phyloP scores from a whole-genome alignment of 2,329 filamentous ascomycete genomes.

The Colletotrichum aenigma region DNA sequence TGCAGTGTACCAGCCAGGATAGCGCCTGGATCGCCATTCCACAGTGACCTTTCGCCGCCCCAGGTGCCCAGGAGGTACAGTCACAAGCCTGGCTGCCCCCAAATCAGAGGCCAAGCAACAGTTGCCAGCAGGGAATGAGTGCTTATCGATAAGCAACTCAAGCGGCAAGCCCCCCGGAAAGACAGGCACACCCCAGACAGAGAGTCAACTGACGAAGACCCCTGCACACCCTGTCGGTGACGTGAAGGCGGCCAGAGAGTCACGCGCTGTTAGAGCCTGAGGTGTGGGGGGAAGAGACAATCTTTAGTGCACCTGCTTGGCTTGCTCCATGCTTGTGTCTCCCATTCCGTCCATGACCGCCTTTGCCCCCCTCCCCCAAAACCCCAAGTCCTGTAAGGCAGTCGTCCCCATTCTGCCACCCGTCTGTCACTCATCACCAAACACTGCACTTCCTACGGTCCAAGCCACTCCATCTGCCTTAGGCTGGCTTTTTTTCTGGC shows the following conservation, averaged over 20 bases:
- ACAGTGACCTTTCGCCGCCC: neutral
- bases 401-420: neutral
- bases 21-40: neutral
- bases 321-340: neutral
- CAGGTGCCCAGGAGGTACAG: neutral
- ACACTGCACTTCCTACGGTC: neutral
- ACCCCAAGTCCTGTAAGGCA: neutral
- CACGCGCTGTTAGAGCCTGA: constrained; percentile 14
- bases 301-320: constrained; percentile 5
- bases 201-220: constrained; percentile 12
- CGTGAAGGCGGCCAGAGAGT: constrained; percentile 18
- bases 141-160: constrained; percentile 16
- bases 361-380: neutral
- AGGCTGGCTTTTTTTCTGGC: neutral
- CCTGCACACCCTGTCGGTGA: constrained; percentile 17
- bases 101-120: neutral
- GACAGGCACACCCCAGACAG: neutral
- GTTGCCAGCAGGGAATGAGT: neutral
- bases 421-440: constrained; percentile 2
- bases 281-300: constrained; percentile 1
- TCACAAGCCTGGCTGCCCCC: neutral
- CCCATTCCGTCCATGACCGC: neutral
- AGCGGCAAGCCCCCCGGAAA: neutral
- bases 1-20: neutral
- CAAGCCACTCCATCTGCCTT: neutral